Percentiles rank a stretch among this genome's conserved stretches.
Evolutionary conservation across 2,329 filamentous ascomycete species (phyloP).

Genomic region (Colletotrichum tropicicola): DNA sequence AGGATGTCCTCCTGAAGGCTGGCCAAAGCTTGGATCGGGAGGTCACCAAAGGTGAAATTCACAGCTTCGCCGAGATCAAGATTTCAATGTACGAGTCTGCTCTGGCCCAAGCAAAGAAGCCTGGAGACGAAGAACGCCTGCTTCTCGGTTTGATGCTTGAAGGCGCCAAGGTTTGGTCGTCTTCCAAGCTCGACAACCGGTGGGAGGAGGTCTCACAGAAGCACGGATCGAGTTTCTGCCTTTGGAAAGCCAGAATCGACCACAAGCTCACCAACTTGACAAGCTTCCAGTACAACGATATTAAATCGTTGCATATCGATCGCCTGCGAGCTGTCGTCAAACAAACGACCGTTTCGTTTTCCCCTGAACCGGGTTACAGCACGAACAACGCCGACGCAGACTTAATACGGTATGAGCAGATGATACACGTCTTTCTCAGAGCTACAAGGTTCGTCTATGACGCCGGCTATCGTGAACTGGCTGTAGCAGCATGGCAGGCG

Average conservation of each 20-base stretch:
- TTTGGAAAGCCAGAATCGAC: constrained; percentile 81
- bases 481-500: constrained; percentile 85
- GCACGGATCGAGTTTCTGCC: constrained; percentile 63
- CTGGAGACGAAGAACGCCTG: constrained; percentile 65
- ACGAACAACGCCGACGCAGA: background rate
- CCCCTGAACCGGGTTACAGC: constrained; percentile 12
- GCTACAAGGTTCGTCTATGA: constrained; percentile 79
- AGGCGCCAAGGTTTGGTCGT: constrained; percentile 76
- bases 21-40: constrained; percentile 53
- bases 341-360: constrained; percentile 14
- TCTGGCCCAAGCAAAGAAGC: constrained; percentile 61
- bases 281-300: constrained; percentile 73
- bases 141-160: constrained; percentile 77
- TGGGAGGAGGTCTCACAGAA: constrained; percentile 54
- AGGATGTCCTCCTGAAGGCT: constrained; percentile 71
- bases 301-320: constrained; percentile 66
- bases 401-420: constrained; percentile 47
- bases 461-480: constrained; percentile 80
- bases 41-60: constrained; percentile 67
- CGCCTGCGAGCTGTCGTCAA: constrained; percentile 47
- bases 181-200: constrained; percentile 23
- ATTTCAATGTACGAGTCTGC: constrained; percentile 84
- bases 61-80: constrained; percentile 80
- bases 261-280: constrained; percentile 75
- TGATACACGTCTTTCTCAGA: constrained; percentile 78